These are phyloP conservation scores for Cenococcum geophilum DNA, from an alignment of 495 filamentous ascomycete species.

Conservation along the genomic window DNA sequence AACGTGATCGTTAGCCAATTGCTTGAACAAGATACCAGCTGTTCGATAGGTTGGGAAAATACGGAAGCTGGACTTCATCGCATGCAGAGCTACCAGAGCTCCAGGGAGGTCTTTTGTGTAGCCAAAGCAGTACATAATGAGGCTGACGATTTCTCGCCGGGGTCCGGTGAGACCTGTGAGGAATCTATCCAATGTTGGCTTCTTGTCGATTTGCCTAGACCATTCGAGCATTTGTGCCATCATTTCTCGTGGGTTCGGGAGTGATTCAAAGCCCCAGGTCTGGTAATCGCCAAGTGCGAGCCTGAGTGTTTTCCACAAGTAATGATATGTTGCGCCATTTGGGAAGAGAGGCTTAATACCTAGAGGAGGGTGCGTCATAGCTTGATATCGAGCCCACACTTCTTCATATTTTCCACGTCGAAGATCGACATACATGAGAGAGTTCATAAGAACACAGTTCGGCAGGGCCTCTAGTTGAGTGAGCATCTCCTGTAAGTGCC, in stretches of 20 bases:
- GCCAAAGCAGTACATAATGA: slow-evolving; percentile 28
- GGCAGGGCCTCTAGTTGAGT: slow-evolving; percentile 7
- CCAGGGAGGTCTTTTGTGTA: slow-evolving; percentile 24
- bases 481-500: slow-evolving; percentile 17
- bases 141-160: slow-evolving; percentile 12
- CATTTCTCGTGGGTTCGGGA: slow-evolving; percentile 23
- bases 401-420: slow-evolving; percentile 19
- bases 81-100: slow-evolving; percentile 24
- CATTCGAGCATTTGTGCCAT: slow-evolving; percentile 20
- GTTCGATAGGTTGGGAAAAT: slow-evolving; percentile 15
- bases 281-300: slow-evolving; percentile 16
- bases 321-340: slow-evolving; percentile 18
- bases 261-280: slow-evolving; percentile 5
- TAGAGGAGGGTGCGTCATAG: slow-evolving; percentile 9
- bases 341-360: slow-evolving; percentile 15
- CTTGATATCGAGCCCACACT: slow-evolving; percentile 17
- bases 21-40: slow-evolving; percentile 16
- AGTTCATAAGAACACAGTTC: slow-evolving; percentile 18
- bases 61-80: slow-evolving; percentile 8
- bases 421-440: slow-evolving; percentile 20
- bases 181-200: slow-evolving; percentile 14
- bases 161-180: slow-evolving; percentile 12
- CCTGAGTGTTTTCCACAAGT: slow-evolving; percentile 25
- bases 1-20: slow-evolving; percentile 9
- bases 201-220: slow-evolving; percentile 4